Percentiles rank a stretch among this genome's conserved stretches.
Evolutionary conservation across 345 rosid species (phyloP).

Genomic region (Hibiscus mutabilis): DNA sequence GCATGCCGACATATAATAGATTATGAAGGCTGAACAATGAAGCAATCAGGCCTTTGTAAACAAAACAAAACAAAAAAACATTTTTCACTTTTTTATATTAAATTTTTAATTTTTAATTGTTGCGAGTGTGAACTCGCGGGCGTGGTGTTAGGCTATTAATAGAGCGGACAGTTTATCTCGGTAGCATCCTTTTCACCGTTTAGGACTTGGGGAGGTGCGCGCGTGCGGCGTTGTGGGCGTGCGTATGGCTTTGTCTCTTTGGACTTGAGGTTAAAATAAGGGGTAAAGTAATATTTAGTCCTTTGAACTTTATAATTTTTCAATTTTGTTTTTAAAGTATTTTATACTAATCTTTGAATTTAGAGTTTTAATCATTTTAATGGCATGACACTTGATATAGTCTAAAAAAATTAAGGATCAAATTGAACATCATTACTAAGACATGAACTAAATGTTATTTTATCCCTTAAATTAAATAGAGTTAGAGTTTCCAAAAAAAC

Average conservation of each 20-base stretch:
- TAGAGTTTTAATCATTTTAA: too few relatives aligned
- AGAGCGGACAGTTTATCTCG: neutral
- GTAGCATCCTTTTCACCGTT: neutral
- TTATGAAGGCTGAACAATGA: constrained; percentile 8
- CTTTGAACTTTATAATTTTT: too few relatives aligned
- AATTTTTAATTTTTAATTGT: neutral
- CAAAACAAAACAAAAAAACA: neutral
- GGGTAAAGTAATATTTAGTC: too few relatives aligned
- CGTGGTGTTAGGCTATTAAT: constrained; percentile 1
- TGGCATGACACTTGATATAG: too few relatives aligned
- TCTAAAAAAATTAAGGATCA: too few relatives aligned
- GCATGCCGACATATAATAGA: constrained; percentile 65
- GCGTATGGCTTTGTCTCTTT: neutral
- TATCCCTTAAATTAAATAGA: too few relatives aligned
- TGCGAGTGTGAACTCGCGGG: neutral
- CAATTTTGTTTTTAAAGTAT: too few relatives aligned
- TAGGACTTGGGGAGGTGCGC: neutral
- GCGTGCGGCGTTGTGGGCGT: constrained; percentile 6
- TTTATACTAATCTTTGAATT: too few relatives aligned
- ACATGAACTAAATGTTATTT: too few relatives aligned
- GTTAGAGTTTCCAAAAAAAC: too few relatives aligned
- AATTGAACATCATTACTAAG: too few relatives aligned
- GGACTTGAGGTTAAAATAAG: neutral
- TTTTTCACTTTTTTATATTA: neutral
- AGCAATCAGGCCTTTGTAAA: constrained; percentile 19